These are phyloP conservation scores for Claviceps digitariae DNA, from an alignment of 2,329 filamentous ascomycete genomes.

Conservation along the genomic window DNA sequence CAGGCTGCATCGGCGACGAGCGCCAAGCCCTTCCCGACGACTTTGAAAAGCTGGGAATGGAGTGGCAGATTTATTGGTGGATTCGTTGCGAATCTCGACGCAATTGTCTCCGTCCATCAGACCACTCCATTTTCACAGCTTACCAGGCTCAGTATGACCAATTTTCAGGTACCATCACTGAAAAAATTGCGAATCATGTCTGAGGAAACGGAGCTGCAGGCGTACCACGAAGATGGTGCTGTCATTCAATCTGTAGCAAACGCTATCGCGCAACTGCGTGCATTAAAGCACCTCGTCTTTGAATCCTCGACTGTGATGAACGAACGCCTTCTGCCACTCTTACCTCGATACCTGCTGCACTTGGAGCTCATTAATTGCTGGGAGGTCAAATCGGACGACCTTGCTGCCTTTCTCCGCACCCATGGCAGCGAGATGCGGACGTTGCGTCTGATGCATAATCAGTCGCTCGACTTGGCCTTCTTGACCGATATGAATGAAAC, in stretches of 20 bases:
- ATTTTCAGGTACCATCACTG: slow-evolving; percentile 44
- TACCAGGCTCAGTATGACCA: slow-evolving; percentile 45
- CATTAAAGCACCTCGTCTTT: slow-evolving; percentile 55
- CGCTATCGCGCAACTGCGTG: slow-evolving; percentile 35
- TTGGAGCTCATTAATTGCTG: slow-evolving; percentile 71
- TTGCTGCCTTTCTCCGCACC: slow-evolving; percentile 50
- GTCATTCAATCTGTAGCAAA: slow-evolving; percentile 23
- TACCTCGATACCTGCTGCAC: slow-evolving; percentile 52
- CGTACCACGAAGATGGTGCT: slow-evolving; percentile 28
- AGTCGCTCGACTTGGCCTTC: slow-evolving; percentile 64
- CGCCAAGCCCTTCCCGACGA: slow-evolving; percentile 19
- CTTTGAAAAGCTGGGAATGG: slow-evolving; percentile 47
- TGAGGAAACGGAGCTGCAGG: slow-evolving; percentile 16
- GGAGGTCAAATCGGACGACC: slow-evolving; percentile 52
- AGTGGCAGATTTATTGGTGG: slow-evolving; percentile 39
- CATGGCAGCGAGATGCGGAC: slow-evolving; percentile 55
- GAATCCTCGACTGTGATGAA: slow-evolving; percentile 63
- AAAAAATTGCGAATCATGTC: slow-evolving; percentile 24
- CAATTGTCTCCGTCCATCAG: slow-evolving; percentile 38
- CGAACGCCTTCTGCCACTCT: slow-evolving; percentile 48
- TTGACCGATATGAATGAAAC: slow-evolving; percentile 48
- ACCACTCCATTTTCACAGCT: slow-evolving; percentile 42
- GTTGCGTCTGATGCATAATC: slow-evolving; percentile 65
- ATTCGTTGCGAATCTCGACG: slow-evolving; percentile 31
- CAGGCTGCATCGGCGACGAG: slow-evolving; percentile 23